phyloP scores from a whole-genome alignment of 345 rosid genomes.

The Pistacia integerrima region DNA sequence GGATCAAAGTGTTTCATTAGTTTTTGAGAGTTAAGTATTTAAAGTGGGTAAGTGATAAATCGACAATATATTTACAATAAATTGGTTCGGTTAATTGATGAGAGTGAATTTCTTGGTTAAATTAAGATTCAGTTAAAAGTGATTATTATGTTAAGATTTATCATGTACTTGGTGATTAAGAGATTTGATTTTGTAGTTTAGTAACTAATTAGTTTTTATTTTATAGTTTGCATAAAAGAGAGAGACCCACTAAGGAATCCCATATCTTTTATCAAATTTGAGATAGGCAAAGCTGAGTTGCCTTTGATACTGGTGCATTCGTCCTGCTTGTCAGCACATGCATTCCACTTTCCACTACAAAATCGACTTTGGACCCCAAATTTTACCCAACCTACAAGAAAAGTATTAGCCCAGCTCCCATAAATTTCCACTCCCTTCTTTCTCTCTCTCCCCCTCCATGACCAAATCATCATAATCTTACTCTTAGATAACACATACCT shows the following conservation, averaged over 20 bases:
- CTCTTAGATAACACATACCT: conserved; percentile 21
- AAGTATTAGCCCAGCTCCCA: conserved; percentile 52
- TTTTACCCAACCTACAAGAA: conserved; percentile 68
- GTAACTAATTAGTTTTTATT: conserved; percentile 2
- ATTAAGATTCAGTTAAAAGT: background rate
- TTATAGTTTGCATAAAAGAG: conserved; percentile 44
- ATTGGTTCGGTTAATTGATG: background rate
- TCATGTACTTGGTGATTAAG: conserved; percentile 9
- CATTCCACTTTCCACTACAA: conserved; percentile 92
- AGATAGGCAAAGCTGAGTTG: conserved; percentile 67
- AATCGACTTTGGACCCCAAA: conserved; percentile 72
- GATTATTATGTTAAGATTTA: conserved; percentile 2
- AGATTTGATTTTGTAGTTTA: conserved; percentile 12
- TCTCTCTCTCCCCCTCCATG: conserved; percentile 29
- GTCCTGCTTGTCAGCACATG: conserved; percentile 88
- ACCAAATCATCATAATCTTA: conserved; percentile 31
- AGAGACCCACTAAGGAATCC: conserved; percentile 61
- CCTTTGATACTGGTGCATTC: conserved; percentile 73
- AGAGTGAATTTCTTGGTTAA: too few species aligned
- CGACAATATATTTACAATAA: background rate
- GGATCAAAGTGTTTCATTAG: too few species aligned
- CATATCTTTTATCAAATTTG: conserved; percentile 45
- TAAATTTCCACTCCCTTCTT: conserved; percentile 31
- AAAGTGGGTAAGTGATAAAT: too few species aligned
- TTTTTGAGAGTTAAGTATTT: too few species aligned